Evolutionary conservation across 2,329 filamentous ascomycete genomes (phyloP).

Genomic region (Chrysosporium keratinophilum): DNA sequence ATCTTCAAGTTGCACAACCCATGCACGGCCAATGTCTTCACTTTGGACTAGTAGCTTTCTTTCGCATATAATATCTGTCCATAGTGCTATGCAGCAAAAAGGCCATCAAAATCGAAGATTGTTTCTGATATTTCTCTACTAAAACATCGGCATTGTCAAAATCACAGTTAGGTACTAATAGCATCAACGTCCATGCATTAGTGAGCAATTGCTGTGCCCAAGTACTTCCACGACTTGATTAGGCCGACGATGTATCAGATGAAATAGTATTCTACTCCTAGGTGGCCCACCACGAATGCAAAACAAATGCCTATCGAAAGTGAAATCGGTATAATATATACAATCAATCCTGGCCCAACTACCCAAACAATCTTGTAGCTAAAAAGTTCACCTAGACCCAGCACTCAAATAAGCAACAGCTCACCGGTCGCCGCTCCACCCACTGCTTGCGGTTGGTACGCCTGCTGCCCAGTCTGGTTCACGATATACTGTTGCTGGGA

Average conservation of each 20-base stretch:
- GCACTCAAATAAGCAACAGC: slow-evolving; percentile 40
- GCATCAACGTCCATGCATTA: too few species aligned
- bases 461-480: slow-evolving; percentile 69
- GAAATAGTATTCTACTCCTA: neutral
- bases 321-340: neutral
- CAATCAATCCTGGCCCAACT: neutral
- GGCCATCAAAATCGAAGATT: too few species aligned
- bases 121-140: too few species aligned
- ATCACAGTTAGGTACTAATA: too few species aligned
- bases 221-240: too few species aligned
- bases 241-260: neutral
- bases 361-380: neutral
- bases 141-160: too few species aligned
- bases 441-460: slow-evolving; percentile 58
- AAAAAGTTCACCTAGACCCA: neutral
- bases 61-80: neutral
- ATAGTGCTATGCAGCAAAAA: too few species aligned
- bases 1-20: too few species aligned
- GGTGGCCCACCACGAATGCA: neutral
- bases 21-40: neutral
- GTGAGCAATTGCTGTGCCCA: too few species aligned
- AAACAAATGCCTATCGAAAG: neutral
- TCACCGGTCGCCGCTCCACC: slow-evolving; percentile 59
- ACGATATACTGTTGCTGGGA: slow-evolving; percentile 53
- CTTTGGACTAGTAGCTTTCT: neutral